Evolutionary conservation across 2,329 filamentous ascomycete species (phyloP), one percentile per base, ranked within the genome.

Genomic region (Ascomycota sp.): DNA sequence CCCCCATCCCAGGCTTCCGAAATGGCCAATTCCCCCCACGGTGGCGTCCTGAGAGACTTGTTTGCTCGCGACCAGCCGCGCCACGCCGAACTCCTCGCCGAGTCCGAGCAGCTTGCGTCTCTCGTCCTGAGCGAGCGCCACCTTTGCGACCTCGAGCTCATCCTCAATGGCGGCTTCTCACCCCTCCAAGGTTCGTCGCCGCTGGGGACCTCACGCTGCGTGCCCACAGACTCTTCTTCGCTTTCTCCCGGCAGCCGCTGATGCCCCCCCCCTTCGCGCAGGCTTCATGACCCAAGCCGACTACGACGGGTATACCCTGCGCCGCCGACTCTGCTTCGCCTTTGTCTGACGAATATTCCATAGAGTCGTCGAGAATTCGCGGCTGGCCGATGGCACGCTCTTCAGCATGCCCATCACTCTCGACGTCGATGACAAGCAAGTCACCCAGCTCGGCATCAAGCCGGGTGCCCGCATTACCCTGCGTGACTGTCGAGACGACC

Each of bases 391-490:
- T 57, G 89, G 89, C 52, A 75, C 74, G 51, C 76, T 98, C 45
- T 95, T 95, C 63, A 80, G 72, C 56, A 98, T 98, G 60, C 89
- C 89, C 46, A 95, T 98, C 56, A 91, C 79, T 44, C 75, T 98
- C 40, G 89, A 98, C 53, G 63, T 91, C 37, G 70, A 66, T 39
- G 63, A 82, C 51, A 57, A 75, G 47, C 71, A 70, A 35, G 79
- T 95, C 48, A 65, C 86, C 40, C 64, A 74, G 43, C 52, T 76
- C 21, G 72, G 70, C 38, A 65, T 94, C 47, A 79, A 89, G 68
- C 47, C 79, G 19, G 83, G 85, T 32, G 67, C 75, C 33, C 75
- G 83, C 43, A 64, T 95, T 48, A 81, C 83, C 25, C 77, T 98
- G 38, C 79, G 86, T 44, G 89, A 98, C 53, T 83, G 91, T 61